These are phyloP conservation scores for Aspergillus pseudoviridinutans DNA, from an alignment of 2,329 filamentous ascomycete species.

Conservation along the genomic window DNA sequence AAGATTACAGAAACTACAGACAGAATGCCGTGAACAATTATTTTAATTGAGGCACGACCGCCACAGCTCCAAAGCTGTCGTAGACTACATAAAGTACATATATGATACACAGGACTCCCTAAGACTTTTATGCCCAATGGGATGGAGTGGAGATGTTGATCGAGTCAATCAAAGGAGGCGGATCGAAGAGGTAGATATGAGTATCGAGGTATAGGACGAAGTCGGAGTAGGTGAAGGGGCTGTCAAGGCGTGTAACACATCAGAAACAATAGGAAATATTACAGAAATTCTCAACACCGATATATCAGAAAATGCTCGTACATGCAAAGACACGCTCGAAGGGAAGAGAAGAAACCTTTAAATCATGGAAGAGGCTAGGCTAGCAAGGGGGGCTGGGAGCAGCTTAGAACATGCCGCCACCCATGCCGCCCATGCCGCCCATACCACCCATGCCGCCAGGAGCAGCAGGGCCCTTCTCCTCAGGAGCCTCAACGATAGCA, in stretches of 20 bases:
- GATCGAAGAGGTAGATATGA: constrained; percentile 4
- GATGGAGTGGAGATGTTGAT: constrained; percentile 23
- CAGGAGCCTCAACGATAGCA: constrained; percentile 90
- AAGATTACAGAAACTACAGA: not conserved
- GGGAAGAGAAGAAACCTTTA: constrained; percentile 19
- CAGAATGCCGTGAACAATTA: constrained; percentile 10
- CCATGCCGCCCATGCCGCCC: constrained; percentile 62
- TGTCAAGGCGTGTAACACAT: constrained; percentile 20
- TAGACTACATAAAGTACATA: constrained; percentile 18
- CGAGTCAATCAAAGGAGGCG: constrained; percentile 5
- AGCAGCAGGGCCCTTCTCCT: constrained; percentile 72
- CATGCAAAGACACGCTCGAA: constrained; percentile 35
- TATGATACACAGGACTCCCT: constrained; percentile 25
- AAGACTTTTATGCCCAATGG: constrained; percentile 21
- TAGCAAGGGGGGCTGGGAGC: constrained; percentile 4
- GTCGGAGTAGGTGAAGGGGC: constrained; percentile 3
- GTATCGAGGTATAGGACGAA: constrained; percentile 9
- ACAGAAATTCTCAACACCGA: not conserved
- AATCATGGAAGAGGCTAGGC: constrained; percentile 17
- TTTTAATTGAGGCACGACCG: constrained; percentile 9
- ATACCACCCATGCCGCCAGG: constrained; percentile 50
- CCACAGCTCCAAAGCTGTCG: constrained; percentile 4
- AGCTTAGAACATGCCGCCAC: constrained; percentile 61
- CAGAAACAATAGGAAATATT: constrained; percentile 16
- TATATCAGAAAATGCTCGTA: constrained; percentile 25